phyloP scores from a whole-genome alignment of 2,329 filamentous ascomycete genomes.

The Aspergillus brasiliensis region DNA sequence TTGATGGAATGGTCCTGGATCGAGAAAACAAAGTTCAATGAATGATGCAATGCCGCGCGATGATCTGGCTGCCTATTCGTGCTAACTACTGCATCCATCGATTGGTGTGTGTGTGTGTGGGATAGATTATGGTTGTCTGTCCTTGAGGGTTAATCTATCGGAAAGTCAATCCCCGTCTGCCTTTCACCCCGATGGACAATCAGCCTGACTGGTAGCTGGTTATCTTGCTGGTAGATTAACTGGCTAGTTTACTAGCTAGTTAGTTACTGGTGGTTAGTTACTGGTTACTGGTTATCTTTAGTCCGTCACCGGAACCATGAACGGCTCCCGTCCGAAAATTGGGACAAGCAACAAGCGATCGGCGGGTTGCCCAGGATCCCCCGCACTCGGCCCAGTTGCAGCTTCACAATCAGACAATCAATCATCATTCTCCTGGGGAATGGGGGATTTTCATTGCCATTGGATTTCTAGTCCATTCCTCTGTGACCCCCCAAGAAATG shows the following conservation, averaged over 20 bases:
- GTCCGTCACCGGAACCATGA: not conserved
- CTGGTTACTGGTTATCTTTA: not conserved
- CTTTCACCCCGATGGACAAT: no score
- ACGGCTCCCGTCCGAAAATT: not conserved
- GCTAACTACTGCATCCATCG: not conserved
- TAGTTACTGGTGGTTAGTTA: not conserved
- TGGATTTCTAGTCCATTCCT: not conserved
- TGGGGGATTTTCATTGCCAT: not conserved
- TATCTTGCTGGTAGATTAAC: no score
- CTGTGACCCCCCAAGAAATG: no score
- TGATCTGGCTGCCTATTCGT: not conserved
- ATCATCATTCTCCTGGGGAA: not conserved
- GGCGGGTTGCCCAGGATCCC: not conserved
- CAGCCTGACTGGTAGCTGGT: not conserved
- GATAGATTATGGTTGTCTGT: not conserved
- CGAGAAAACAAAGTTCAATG: not conserved
- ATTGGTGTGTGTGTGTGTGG: not conserved
- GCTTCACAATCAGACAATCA: not conserved
- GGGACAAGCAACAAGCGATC: not conserved
- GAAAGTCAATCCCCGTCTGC: not conserved
- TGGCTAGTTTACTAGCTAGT: not conserved
- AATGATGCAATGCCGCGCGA: not conserved
- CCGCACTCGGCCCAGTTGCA: not conserved
- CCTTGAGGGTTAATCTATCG: not conserved
- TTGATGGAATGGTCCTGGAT: no score